A percentile compares a stretch with the other conserved stretches of the same genome.
Conservation (phyloP, 768 basidiomycete genomes). For the Pleurotus pulmonarius region DNA sequence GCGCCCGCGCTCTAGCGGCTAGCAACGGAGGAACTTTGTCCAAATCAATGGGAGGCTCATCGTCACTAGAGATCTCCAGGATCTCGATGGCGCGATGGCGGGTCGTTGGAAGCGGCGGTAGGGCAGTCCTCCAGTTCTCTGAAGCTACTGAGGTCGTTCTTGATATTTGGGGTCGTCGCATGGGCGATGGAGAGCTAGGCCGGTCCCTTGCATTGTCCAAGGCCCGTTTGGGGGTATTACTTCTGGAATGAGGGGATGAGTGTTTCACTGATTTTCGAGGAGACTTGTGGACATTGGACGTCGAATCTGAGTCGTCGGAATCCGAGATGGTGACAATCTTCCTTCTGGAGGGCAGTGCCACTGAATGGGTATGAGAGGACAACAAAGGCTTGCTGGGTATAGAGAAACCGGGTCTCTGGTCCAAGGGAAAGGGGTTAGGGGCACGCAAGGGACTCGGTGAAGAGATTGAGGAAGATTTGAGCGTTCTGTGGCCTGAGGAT, state of each 20-base stretch:
- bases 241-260: slow-evolving; percentile 11
- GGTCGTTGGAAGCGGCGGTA: neutral
- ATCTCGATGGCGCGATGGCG: slow-evolving; percentile 13
- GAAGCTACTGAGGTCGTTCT: neutral
- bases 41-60: slow-evolving; percentile 18
- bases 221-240: neutral
- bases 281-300: slow-evolving; percentile 10
- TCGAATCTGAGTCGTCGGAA: slow-evolving; percentile 16
- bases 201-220: neutral
- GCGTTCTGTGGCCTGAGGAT: neutral
- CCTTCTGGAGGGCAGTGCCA: neutral
- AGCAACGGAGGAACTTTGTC: slow-evolving; percentile 3
- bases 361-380: neutral
- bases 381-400: neutral
- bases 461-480: neutral
- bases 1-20: slow-evolving; percentile 3
- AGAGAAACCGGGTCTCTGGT: neutral
- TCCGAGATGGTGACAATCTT: slow-evolving; percentile 12
- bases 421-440: neutral
- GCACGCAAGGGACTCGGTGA: neutral
- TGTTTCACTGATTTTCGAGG: slow-evolving; percentile 17
- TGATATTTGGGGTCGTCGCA: neutral
- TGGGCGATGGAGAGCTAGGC: slow-evolving; percentile 4
- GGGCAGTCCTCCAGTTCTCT: neutral
- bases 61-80: slow-evolving; percentile 38